Base-by-base conservation (phyloP, 306 rosid species). In the Glycine latifolia region DNA sequence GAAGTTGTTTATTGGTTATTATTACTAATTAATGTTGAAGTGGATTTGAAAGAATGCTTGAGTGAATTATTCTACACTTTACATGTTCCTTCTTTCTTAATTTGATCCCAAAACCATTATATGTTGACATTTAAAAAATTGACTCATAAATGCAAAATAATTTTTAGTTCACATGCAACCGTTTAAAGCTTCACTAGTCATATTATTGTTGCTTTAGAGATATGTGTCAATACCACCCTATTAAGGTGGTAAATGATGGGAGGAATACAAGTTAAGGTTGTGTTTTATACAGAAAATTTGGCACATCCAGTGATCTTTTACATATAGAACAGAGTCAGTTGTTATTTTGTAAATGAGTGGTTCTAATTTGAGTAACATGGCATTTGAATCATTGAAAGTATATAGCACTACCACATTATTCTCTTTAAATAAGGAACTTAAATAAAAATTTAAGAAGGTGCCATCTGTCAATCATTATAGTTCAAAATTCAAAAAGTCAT, bases 21-120 rank as follows among this genome's bases (percentile, higher is more conserved):
- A 31, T 61, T 26, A 15, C 12, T 44, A 54, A 46, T 46, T 67
- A 41, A 8, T 7, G 15, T 78, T 67, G 44, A 20, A 67, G 55
- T 47, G 41, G 15, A 20, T 11, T 49, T 26, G 7, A 43, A 62
- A 65, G 5, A 48, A 49, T 3, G 20, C 14, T 10, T 79, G 20
- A 41, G n/a, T 65, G 41, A 12, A 73, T 74, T 48, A 56, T 56
- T 70, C 39, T 69, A n/a, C 76, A 12, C 72, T 79, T 71, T 31
- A 35, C 35, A 53, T 20, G 48, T 31, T 35, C 44, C 54, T 59
- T 59, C 39, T 73, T 63, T 73, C 8, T 35, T 13, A 41, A 4
- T 61, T 39, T 8, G 37, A 66, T 71, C 53, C 48, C 44, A 20
- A 71, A 59, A 17, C 60, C 53, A 33, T 47, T 33, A 37, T 8